These are phyloP conservation scores for Lachnellula cervina DNA, from an alignment of 2,329 filamentous ascomycete species.

Conservation along the genomic window DNA sequence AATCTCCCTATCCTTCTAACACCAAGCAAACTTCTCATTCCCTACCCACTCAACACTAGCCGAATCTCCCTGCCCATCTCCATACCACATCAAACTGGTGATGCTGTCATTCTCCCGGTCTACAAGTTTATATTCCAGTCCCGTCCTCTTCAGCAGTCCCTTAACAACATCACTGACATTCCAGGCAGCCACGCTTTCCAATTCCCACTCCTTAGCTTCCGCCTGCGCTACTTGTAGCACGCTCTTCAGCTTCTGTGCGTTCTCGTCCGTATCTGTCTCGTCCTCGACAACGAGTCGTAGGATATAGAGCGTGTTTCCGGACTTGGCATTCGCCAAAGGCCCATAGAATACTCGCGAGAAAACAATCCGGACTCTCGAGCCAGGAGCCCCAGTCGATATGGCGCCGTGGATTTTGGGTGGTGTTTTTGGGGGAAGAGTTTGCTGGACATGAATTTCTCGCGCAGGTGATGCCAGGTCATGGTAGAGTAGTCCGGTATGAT, in stretches of 20 bases:
- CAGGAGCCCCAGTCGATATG: slow-evolving; percentile 47
- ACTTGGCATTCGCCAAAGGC: slow-evolving; percentile 37
- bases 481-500: slow-evolving; percentile 63
- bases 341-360: slow-evolving; percentile 66
- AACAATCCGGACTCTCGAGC: slow-evolving; percentile 64
- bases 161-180: slow-evolving; percentile 60
- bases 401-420: slow-evolving; percentile 64
- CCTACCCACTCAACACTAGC: slow-evolving; percentile 63
- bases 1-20: slow-evolving; percentile 36
- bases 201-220: slow-evolving; percentile 67
- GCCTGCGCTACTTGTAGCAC: slow-evolving; percentile 63
- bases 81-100: slow-evolving; percentile 68
- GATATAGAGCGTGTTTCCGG: slow-evolving; percentile 65
- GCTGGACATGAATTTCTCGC: slow-evolving; percentile 72
- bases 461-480: slow-evolving; percentile 71
- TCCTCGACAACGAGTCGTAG: slow-evolving; percentile 65
- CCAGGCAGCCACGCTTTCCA: slow-evolving; percentile 73
- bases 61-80: slow-evolving; percentile 41
- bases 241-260: slow-evolving; percentile 51
- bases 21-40: slow-evolving; percentile 78
- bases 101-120: slow-evolving; percentile 63
- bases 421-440: slow-evolving; percentile 50
- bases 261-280: slow-evolving; percentile 35
- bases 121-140: slow-evolving; percentile 45
- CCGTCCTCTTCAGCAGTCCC: slow-evolving; percentile 42